A percentile compares a stretch with the other conserved stretches of the same genome.
Conservation (phyloP, 805 yeast genomes). For the Brettanomyces nanus region DNA sequence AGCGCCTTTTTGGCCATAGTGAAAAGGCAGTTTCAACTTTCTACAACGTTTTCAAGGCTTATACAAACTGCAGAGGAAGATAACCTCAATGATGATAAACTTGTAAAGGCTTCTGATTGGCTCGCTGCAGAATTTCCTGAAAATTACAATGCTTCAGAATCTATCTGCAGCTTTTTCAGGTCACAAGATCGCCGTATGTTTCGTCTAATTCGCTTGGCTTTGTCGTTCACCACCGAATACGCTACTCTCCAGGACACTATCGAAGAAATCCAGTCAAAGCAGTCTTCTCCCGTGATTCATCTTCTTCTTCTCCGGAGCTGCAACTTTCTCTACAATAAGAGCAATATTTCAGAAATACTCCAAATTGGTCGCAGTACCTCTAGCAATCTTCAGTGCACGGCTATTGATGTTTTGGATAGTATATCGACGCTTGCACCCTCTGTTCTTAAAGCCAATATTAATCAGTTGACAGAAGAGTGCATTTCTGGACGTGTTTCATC, state of each 20-base stretch:
- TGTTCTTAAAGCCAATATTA: slow-evolving; percentile 53
- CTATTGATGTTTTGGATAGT: slow-evolving; percentile 50
- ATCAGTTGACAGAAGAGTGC: slow-evolving; percentile 9
- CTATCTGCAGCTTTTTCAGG: slow-evolving; percentile 43
- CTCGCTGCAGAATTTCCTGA: slow-evolving; percentile 50
- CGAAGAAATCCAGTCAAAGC: slow-evolving; percentile 50
- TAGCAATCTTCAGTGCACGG: slow-evolving; percentile 21
- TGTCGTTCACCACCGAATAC: slow-evolving; percentile 48
- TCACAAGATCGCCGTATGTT: slow-evolving; percentile 53
- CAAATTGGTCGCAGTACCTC: slow-evolving; percentile 31
- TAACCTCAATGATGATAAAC: slow-evolving; percentile 26
- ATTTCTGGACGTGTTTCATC: slow-evolving; percentile 6
- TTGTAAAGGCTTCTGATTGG: slow-evolving; percentile 56
- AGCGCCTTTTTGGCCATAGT: slow-evolving; percentile 62
- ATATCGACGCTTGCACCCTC: slow-evolving; percentile 56
- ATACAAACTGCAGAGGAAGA: slow-evolving; percentile 41
- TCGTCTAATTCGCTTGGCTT: slow-evolving; percentile 46
- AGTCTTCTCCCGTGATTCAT: slow-evolving; percentile 48
- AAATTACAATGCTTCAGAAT: slow-evolving; percentile 34
- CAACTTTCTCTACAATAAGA: slow-evolving; percentile 52
- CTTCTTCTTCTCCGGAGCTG: slow-evolving; percentile 56
- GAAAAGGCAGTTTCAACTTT: slow-evolving; percentile 56
- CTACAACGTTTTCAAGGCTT: slow-evolving; percentile 42
- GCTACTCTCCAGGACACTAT: slow-evolving; percentile 51
- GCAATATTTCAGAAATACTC: slow-evolving; percentile 52